Evolutionary conservation across 1,139 yeast genomes (phyloP), one percentile per base, ranked within the genome.

Genomic region (Candida sojae): DNA sequence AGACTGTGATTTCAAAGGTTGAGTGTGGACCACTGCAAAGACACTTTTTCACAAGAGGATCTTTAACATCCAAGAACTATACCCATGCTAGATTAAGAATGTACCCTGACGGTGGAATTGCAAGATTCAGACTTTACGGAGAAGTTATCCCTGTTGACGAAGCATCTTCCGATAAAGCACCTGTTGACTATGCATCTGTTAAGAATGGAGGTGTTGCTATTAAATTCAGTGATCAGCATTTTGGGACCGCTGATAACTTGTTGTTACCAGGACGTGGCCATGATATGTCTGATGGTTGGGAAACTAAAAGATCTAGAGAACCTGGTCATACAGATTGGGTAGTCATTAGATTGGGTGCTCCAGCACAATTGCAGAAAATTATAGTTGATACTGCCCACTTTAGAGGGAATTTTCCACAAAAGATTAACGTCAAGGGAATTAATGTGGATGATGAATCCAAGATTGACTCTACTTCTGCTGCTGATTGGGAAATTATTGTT

Each of bases 211-310:
- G 96, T 54, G 91, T 90, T 36, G 95, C 95, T 31, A 81, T 88
- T 40, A 73, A 81, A 21, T 82, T 81, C 57, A 87, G 96, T 1
- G 97, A 92, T 69, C 96, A 92, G 70, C 97, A 91, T 69, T 92
- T 92, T 62, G 96, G 97, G 36, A 79, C 91, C 39, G 96, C 92
- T 36, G 95, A 88, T 65, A 92, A 92, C 68, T 74, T 92, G 55
- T 71, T 92, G 49, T 76, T 93, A 50, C 97, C 97, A 4, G 98
- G 98, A 9, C 82, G 97, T 53, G 99, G 99, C 43, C 82, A 78
- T 57, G 97, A 92, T 67, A 92, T 93, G 98, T 84, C 96, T 43
- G 97, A 93, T 62, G 99, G 99, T 12, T 92, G 98, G 98, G 98
- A 92, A 67, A 92, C 98, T n/a, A 82, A 82, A 57, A 82, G 98